Base-by-base conservation (phyloP, 2,329 filamentous ascomycete species). In the Beauveria brongniartii region DNA sequence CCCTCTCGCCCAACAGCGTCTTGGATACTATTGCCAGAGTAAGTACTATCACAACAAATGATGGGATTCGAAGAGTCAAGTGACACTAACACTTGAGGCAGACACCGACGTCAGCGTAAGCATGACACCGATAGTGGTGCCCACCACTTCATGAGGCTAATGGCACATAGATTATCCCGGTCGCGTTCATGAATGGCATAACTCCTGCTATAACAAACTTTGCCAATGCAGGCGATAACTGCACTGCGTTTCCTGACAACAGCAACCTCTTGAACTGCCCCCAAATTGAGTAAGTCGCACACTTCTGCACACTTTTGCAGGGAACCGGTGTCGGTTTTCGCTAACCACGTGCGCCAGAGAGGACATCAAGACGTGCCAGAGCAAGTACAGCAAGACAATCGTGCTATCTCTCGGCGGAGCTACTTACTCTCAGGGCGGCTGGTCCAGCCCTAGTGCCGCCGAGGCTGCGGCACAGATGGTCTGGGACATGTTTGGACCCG, bases 401-500 rank as follows among this genome's bases (percentile, higher is more conserved):
- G 70, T 90, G 50, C 78, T 92, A 10, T 91, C 88, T 3, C 78
- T 92, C 50, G 89, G 88, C 20, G 88, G 89, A 37, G 84, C 84
- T 3, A 87, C 86, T 1, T 89, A 90, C 71, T 83, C 77, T 20
- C 86, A 90, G 70, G 86, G 84, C 37, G 87, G 87, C 28, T 90
- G 90, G 75, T 68, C 72, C 43, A 81, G 78, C n/a, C 66, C 75
- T 1, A 64, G 72, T 0, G 80, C 76, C 0, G 87, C 87, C 6
- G 70, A 76, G 22, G 69, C 75, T 1, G 82, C 82, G 2, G 89
- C 88, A 0, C 73, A 87, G 59, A 77, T 81, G 22, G 74, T 92
- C 61, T 92, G 88, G 88, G 77, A 82, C 55, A 87, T 86, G 64
- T 91, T 91, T 70, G 89, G 89, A 2, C 85, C 88, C 5, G 69